These are phyloP conservation scores for Knufia fluminis DNA, from an alignment of 2,329 filamentous ascomycete genomes.

Conservation along the genomic window DNA sequence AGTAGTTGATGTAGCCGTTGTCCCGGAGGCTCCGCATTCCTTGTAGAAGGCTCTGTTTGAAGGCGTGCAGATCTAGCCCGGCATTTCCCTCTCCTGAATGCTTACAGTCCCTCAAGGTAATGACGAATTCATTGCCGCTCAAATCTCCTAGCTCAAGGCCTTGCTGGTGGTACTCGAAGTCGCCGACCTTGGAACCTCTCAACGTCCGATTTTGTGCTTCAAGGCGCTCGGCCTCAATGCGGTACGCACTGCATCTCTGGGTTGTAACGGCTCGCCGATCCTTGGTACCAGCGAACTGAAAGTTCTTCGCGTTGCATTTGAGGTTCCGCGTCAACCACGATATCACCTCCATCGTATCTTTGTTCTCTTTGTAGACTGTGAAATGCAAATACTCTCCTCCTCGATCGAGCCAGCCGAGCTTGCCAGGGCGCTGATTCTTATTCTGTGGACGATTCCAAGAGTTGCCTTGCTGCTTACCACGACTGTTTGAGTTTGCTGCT, in stretches of 20 bases:
- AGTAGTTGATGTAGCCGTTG: constrained; percentile 93
- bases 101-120: constrained; percentile 77
- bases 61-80: constrained; percentile 20
- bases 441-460: constrained; percentile 24
- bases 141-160: constrained; percentile 76
- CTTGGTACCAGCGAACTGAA: constrained; percentile 82
- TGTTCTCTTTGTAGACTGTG: constrained; percentile 91
- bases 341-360: constrained; percentile 88
- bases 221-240: constrained; percentile 54
- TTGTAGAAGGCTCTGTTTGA: constrained; percentile 27
- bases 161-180: constrained; percentile 66
- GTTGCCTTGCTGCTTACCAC: constrained; percentile 27
- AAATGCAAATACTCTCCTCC: constrained; percentile 82
- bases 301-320: constrained; percentile 58
- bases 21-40: constrained; percentile 50
- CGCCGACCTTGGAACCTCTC: constrained; percentile 58
- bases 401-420: constrained; percentile 54
- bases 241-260: constrained; percentile 64
- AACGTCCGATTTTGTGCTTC: constrained; percentile 53
- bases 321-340: constrained; percentile 66
- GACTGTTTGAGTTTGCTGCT: constrained; percentile 31
- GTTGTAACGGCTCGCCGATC: constrained; percentile 79
- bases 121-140: constrained; percentile 81
- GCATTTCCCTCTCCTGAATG: constrained; percentile 30
- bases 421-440: constrained; percentile 29